A percentile compares a stretch with the other conserved stretches of the same genome.
phyloP scores from a whole-genome alignment of 1,284 basidiomycete genomes.

The Fomitopsis pinicola region DNA sequence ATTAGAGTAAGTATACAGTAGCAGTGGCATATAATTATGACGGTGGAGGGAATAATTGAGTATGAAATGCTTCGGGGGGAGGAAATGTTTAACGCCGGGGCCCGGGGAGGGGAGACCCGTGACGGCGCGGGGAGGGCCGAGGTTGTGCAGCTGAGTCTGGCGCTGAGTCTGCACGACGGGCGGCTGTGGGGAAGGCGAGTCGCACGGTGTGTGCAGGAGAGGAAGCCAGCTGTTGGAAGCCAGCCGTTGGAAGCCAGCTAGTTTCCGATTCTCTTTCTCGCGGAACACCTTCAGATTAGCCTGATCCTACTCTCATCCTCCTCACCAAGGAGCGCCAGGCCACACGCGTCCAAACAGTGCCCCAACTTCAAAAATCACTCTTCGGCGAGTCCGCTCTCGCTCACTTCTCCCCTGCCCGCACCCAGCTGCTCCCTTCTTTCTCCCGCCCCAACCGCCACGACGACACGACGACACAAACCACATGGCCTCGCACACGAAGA shows the following conservation, averaged over 20 bases:
- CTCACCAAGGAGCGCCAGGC: neutral
- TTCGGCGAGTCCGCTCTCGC: neutral
- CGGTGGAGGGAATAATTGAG: neutral
- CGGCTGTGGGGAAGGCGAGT: neutral
- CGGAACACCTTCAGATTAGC: neutral
- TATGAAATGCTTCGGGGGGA: neutral
- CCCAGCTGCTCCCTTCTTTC: slow-evolving; percentile 26
- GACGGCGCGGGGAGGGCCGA: neutral
- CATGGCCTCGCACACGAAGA: slow-evolving; percentile 68
- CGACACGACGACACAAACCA: too few species aligned
- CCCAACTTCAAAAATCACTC: slow-evolving; percentile 1
- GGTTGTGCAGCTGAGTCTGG: neutral
- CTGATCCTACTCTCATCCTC: neutral
- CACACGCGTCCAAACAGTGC: slow-evolving; percentile 8
- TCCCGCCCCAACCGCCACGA: slow-evolving; percentile 24
- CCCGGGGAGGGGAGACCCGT: neutral
- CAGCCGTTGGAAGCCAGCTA: neutral
- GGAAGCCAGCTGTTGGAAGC: neutral
- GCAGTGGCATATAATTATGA: neutral
- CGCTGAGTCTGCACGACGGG: neutral
- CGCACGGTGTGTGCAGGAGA: neutral
- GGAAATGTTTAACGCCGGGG: neutral
- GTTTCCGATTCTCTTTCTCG: neutral
- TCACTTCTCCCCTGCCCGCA: slow-evolving; percentile 21
- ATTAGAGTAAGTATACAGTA: neutral